phyloP scores from a whole-genome alignment of 2,329 filamentous ascomycete species.

The Xylariaceae sp. region DNA sequence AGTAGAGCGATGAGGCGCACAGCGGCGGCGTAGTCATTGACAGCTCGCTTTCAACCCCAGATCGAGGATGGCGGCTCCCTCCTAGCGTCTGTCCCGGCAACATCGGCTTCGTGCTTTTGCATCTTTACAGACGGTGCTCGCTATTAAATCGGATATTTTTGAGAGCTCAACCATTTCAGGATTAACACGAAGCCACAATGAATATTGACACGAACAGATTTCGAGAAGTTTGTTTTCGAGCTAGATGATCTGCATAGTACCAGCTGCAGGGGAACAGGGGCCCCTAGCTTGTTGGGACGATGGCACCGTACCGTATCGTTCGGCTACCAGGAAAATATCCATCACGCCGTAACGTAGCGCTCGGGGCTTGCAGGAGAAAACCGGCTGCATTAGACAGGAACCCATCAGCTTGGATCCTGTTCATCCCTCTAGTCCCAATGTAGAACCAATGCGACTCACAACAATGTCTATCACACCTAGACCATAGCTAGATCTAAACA shows the following conservation, averaged over 20 bases:
- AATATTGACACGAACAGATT: neutral
- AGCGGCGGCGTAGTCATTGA: neutral
- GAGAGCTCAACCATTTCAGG: too few species aligned
- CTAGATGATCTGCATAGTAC: too few species aligned
- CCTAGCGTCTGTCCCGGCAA: neutral
- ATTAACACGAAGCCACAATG: neutral
- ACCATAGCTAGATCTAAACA: too few species aligned
- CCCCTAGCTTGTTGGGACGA: neutral
- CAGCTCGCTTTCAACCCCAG: neutral
- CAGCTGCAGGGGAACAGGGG: neutral
- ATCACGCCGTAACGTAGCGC: too few species aligned
- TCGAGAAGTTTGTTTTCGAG: too few species aligned
- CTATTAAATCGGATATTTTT: too few species aligned
- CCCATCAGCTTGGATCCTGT: conserved; percentile 9
- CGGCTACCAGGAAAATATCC: too few species aligned
- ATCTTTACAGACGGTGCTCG: neutral
- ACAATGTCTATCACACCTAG: neutral
- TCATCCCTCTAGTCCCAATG: conserved; percentile 4
- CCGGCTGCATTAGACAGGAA: conserved; percentile 3
- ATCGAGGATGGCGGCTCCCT: neutral
- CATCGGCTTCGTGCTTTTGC: neutral
- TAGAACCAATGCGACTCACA: conserved; percentile 9
- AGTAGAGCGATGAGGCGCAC: conserved; percentile 1
- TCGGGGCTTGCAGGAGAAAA: conserved; percentile 3
- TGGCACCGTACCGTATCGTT: too few species aligned